phyloP scores from a whole-genome alignment of 2,329 filamentous ascomycete genomes.

The Curvularia hawaiiensis region DNA sequence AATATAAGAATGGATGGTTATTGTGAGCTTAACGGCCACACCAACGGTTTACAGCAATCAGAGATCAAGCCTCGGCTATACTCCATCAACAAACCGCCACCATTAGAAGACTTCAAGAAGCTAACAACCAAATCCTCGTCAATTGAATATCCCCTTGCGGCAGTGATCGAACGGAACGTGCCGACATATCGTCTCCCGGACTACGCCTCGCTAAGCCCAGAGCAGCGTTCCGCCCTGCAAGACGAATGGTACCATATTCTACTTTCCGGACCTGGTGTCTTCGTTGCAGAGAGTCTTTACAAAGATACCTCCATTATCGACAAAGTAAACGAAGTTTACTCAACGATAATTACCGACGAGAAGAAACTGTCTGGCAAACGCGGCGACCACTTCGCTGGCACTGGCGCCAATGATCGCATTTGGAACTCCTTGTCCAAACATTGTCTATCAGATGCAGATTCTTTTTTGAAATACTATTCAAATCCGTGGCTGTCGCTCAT shows the following conservation, averaged over 20 bases:
- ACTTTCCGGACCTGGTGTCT: conserved; percentile 62
- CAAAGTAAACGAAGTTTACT: conserved; percentile 30
- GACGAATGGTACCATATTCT: conserved; percentile 67
- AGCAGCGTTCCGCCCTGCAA: conserved; percentile 53
- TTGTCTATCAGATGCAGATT: conserved; percentile 55
- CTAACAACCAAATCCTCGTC: conserved; percentile 52
- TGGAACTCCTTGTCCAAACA: conserved; percentile 72
- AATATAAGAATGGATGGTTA: not conserved
- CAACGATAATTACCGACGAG: conserved; percentile 50
- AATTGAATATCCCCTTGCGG: conserved; percentile 55
- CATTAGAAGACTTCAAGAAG: conserved; percentile 52
- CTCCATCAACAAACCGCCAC: conserved; percentile 39
- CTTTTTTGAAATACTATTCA: conserved; percentile 63
- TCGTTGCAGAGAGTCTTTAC: conserved; percentile 55
- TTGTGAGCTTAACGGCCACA: not conserved
- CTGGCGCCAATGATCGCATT: conserved; percentile 63
- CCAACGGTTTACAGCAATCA: conserved; percentile 7
- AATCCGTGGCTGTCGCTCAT: conserved; percentile 63
- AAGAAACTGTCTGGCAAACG: conserved; percentile 54
- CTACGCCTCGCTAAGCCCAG: conserved; percentile 42
- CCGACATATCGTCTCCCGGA: conserved; percentile 60
- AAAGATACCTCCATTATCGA: conserved; percentile 42
- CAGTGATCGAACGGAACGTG: conserved; percentile 55
- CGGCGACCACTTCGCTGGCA: conserved; percentile 66
- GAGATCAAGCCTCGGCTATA: conserved; percentile 35